A percentile compares a stretch with the other conserved stretches of the same genome.
phyloP scores from a whole-genome alignment of 441 rosid genomes.

The Kokia cookei region DNA sequence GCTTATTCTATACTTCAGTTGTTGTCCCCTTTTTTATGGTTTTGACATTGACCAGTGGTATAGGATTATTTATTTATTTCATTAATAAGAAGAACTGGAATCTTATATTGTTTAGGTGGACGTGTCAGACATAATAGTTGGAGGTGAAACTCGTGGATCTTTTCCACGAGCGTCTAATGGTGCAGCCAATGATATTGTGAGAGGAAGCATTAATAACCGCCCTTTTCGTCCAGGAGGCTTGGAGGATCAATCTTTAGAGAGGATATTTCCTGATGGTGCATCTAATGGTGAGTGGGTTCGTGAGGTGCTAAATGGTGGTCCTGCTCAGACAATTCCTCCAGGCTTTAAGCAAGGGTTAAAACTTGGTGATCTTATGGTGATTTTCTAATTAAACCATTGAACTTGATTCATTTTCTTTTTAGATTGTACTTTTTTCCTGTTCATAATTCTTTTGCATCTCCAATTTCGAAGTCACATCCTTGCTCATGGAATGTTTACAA shows the following conservation, averaged over 20 bases:
- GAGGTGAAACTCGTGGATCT: slow-evolving; percentile 61
- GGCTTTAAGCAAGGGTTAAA: slow-evolving; percentile 76
- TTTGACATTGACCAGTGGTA: slow-evolving; percentile 23
- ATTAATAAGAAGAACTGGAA: neutral
- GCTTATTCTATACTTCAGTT: neutral
- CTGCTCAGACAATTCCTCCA: slow-evolving; percentile 70
- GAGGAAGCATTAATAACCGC: slow-evolving; percentile 88
- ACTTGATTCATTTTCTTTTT: slow-evolving; percentile 5
- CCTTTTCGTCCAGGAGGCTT: slow-evolving; percentile 98
- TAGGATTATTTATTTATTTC: slow-evolving; percentile 14
- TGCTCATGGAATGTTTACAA: slow-evolving; percentile 65
- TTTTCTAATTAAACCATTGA: slow-evolving; percentile 3
- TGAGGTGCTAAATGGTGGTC: slow-evolving; percentile 72
- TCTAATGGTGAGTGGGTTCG: slow-evolving; percentile 76
- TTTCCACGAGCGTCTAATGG: slow-evolving; percentile 63
- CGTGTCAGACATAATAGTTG: slow-evolving; percentile 63
- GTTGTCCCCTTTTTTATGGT: slow-evolving; percentile 9
- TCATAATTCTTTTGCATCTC: slow-evolving; percentile 12
- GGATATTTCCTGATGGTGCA: slow-evolving; percentile 74
- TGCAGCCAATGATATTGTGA: slow-evolving; percentile 72
- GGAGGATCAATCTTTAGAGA: slow-evolving; percentile 59
- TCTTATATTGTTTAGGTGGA: slow-evolving; percentile 67
- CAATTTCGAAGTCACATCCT: slow-evolving; percentile 52
- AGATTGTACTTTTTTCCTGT: neutral
- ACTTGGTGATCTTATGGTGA: slow-evolving; percentile 84